Evolutionary conservation across 495 filamentous ascomycete species (phyloP).

Genomic region (Aspergillus sclerotiicarbonarius): DNA sequence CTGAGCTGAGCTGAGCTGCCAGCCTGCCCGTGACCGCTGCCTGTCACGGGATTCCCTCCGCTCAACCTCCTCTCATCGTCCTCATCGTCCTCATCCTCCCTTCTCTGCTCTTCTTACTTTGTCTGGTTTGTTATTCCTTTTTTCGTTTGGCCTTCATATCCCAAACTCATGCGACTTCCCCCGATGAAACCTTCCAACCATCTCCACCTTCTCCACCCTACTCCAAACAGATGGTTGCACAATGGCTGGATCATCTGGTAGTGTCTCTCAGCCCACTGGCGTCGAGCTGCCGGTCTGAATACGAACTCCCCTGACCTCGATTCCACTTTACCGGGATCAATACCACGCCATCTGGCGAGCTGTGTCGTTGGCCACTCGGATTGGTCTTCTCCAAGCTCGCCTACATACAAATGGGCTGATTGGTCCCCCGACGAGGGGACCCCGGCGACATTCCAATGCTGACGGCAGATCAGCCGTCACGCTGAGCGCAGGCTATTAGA

Average conservation of each 20-base stretch:
- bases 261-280: not conserved
- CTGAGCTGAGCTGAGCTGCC: not conserved
- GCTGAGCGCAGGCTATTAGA: not conserved
- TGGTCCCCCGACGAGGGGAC: not conserved
- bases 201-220: not conserved
- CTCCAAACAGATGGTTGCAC: conserved; percentile 2
- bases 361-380: not conserved
- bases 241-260: conserved; percentile 6
- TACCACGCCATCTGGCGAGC: not conserved
- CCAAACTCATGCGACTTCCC: not conserved
- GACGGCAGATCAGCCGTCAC: conserved; percentile 5
- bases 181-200: not conserved
- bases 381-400: not conserved
- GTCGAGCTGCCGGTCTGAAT: conserved; percentile 2
- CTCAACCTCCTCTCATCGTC: not conserved
- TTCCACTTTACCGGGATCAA: not conserved
- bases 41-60: not conserved
- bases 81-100: not conserved
- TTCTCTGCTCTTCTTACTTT: not conserved
- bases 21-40: not conserved
- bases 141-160: not conserved
- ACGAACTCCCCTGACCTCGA: conserved; percentile 2
- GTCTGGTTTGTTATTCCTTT: not conserved
- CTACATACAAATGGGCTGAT: not conserved
- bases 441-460: not conserved